Evolutionary conservation across 306 rosid genomes (phyloP), one percentile per base, ranked within the genome.

Genomic region (Abrus precatorius): DNA sequence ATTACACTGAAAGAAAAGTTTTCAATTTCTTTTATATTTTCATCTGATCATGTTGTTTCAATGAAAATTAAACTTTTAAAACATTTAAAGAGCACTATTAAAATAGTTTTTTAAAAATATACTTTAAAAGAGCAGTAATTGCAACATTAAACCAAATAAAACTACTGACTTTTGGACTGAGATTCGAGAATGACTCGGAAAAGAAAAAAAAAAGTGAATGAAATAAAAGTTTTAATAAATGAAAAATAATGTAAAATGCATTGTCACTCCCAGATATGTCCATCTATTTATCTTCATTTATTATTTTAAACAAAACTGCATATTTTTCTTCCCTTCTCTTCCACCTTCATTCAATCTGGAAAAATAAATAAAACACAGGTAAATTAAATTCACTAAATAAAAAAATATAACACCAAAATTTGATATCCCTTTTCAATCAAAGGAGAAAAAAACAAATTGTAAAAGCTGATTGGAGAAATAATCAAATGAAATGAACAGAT

Each of bases 401-500:
- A 4, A 74, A 76, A 64, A 1, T 20, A 80, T 47, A 55, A 50
- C 80, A 44, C 74, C 82, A 80, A 63, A 77, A 10, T n/a, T 81
- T 75, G 75, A 55, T 77, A 57, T 57, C 41, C 41, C 53, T 67
- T n/a, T 44, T 30, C 43, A 65, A 79, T 40, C 43, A 40, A 34
- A 0, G 13, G 68, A 45, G 67, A 40, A 4, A 56, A 32, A 47
- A 5, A 66, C 1, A 41, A 69, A 78, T 70, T 43, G 85, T 75
- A 27, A 72, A 83, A 77, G 60, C 57, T 80, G 74, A 79, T 86
- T 80, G 63, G 54, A 72, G 69, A 49, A 32, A 75, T 45, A 69
- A 70, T 71, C 80, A 82, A 87, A 57, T 53, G 62, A 61, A 38
- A 41, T 14, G 52, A 52, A 60, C 72, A 44, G 32, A 33, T 52